Conservation (phyloP, 768 basidiomycete species). For the Pholiota conissans region DNA sequence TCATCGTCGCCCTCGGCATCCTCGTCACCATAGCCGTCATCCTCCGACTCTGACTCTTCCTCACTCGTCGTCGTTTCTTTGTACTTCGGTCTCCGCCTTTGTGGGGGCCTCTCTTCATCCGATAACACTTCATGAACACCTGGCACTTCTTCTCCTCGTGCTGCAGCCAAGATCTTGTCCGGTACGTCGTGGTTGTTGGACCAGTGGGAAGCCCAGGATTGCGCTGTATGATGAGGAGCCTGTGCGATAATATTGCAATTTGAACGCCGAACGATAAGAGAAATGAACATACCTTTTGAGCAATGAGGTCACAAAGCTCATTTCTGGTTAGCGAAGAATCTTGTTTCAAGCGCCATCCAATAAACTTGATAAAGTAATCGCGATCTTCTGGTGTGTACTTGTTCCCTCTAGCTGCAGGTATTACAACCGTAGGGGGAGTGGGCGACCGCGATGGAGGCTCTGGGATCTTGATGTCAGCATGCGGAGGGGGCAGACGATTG, state of each 20-base stretch:
- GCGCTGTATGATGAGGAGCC: slow-evolving; percentile 66
- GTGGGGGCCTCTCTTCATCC: neutral
- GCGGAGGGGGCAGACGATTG: slow-evolving; percentile 55
- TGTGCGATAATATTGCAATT: slow-evolving; percentile 23
- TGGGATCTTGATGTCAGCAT: slow-evolving; percentile 59
- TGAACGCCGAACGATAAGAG: neutral
- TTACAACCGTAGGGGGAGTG: slow-evolving; percentile 55
- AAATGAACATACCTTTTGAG: slow-evolving; percentile 48
- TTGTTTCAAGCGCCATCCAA: slow-evolving; percentile 58
- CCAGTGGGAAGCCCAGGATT: slow-evolving; percentile 73
- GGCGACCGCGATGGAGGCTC: slow-evolving; percentile 70
- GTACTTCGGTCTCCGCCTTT: slow-evolving; percentile 28
- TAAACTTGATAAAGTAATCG: slow-evolving; percentile 65
- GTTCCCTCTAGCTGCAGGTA: slow-evolving; percentile 48
- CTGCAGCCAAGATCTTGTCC: slow-evolving; percentile 59
- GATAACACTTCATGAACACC: slow-evolving; percentile 11
- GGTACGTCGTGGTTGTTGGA: slow-evolving; percentile 62
- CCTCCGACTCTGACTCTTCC: slow-evolving; percentile 18
- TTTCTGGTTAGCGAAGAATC: slow-evolving; percentile 53
- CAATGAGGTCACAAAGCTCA: slow-evolving; percentile 54
- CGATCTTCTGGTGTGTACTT: slow-evolving; percentile 68
- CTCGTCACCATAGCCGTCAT: slow-evolving; percentile 26
- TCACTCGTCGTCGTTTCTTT: slow-evolving; percentile 35
- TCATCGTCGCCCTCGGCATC: slow-evolving; percentile 26
- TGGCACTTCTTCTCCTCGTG: slow-evolving; percentile 26